Evolutionary conservation across 1,139 yeast genomes (phyloP).

Genomic region (Candida mesenterica): DNA sequence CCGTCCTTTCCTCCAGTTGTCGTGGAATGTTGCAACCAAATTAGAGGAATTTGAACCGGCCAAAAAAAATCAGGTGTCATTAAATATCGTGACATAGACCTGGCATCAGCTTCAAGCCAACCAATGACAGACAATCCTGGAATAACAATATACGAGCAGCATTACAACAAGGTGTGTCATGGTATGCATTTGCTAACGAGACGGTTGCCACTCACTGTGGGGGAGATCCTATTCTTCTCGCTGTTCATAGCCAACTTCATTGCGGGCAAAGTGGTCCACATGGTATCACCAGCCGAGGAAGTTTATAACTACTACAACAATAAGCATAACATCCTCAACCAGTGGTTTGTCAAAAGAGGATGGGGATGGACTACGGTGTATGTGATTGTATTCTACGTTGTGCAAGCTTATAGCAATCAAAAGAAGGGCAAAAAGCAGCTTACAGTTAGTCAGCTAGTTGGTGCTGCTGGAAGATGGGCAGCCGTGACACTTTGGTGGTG

Average conservation of each 20-base stretch:
- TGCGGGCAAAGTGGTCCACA: slow-evolving; percentile 34
- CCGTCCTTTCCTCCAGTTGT: no score
- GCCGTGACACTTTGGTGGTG: slow-evolving; percentile 76
- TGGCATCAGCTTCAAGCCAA: no score
- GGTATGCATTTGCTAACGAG: slow-evolving; percentile 5
- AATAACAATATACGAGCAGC: slow-evolving; percentile 22
- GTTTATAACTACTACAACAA: slow-evolving; percentile 57
- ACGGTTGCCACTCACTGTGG: slow-evolving; percentile 15
- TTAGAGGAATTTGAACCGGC: no score
- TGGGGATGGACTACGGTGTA: slow-evolving; percentile 85
- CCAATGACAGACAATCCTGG: no score
- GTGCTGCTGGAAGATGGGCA: slow-evolving; percentile 31
- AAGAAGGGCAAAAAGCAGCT: background rate
- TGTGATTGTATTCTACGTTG: slow-evolving; percentile 28
- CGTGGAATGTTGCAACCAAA: no score
- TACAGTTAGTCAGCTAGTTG: slow-evolving; percentile 20
- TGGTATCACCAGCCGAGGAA: slow-evolving; percentile 34
- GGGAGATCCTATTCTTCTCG: slow-evolving; percentile 25
- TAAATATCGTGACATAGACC: no score
- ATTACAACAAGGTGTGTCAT: slow-evolving; percentile 13
- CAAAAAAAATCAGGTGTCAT: no score
- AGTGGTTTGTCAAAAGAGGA: slow-evolving; percentile 76
- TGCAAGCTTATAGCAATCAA: slow-evolving; percentile 5
- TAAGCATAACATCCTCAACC: slow-evolving; percentile 67
- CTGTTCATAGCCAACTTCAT: slow-evolving; percentile 35